Evolutionary conservation across 345 rosid species (phyloP).

Genomic region (Moricandia moricandioides): DNA sequence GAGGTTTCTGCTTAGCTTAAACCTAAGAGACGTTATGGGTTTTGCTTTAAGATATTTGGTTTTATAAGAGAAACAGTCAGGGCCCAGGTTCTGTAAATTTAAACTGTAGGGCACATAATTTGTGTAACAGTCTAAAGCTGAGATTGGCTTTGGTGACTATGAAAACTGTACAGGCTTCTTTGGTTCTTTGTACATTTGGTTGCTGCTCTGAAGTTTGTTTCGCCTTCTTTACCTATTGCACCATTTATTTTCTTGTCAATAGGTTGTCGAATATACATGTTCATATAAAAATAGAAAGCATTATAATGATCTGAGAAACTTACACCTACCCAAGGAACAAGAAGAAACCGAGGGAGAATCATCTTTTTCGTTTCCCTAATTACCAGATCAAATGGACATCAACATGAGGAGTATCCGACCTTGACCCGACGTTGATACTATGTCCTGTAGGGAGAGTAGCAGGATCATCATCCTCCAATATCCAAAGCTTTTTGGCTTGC

Average conservation of each 20-base stretch:
- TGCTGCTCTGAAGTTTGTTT: slow-evolving; percentile 39
- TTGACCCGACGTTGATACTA: slow-evolving; percentile 59
- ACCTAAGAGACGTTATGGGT: slow-evolving; percentile 12
- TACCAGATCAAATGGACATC: slow-evolving; percentile 1
- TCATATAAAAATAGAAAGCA: not conserved
- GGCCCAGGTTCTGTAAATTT: slow-evolving; percentile 38
- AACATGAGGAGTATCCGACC: slow-evolving; percentile 59
- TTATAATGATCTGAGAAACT: slow-evolving; percentile 18
- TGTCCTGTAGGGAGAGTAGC: slow-evolving; percentile 71
- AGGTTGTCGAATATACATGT: not conserved
- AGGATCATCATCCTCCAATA: slow-evolving; percentile 60
- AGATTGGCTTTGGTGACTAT: slow-evolving; percentile 25
- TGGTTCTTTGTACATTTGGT: slow-evolving; percentile 36
- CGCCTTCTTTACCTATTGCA: not conserved
- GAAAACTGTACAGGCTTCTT: slow-evolving; percentile 35
- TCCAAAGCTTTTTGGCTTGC: slow-evolving; percentile 70
- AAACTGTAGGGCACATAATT: slow-evolving; percentile 40
- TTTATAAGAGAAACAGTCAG: slow-evolving; percentile 32
- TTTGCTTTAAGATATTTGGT: slow-evolving; percentile 36
- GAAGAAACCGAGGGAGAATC: slow-evolving; percentile 10
- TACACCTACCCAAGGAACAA: slow-evolving; percentile 11
- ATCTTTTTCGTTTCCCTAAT: slow-evolving; percentile 3
- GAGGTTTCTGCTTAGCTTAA: slow-evolving; percentile 6
- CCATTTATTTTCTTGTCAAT: not conserved
- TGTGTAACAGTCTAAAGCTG: slow-evolving; percentile 17